Percentiles rank a stretch among this genome's conserved stretches.
phyloP scores from a whole-genome alignment of 441 rosid species.

The Cnidoscolus chayamansa region DNA sequence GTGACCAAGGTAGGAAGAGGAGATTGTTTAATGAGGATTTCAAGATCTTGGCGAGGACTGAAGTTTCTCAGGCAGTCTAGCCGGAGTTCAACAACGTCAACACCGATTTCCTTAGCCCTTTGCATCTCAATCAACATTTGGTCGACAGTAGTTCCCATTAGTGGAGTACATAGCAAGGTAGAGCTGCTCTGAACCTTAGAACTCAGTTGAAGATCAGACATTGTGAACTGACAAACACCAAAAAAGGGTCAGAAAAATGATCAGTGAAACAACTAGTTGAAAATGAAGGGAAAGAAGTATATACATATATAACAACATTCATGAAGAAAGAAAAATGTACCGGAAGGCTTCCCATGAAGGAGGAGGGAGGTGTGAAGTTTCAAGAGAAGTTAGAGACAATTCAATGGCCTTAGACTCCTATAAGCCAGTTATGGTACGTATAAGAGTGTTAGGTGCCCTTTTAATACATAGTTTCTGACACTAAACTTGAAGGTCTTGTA shows the following conservation, averaged over 20 bases:
- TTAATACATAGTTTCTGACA: background rate
- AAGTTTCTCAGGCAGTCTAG: constrained; percentile 54
- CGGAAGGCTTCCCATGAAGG: constrained; percentile 28
- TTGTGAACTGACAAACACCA: constrained; percentile 18
- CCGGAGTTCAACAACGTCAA: constrained; percentile 74
- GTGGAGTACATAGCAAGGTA: constrained; percentile 42
- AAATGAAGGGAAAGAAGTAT: background rate
- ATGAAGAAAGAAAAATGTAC: background rate
- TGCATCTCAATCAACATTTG: constrained; percentile 47
- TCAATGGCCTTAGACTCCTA: background rate
- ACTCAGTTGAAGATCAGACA: constrained; percentile 18
- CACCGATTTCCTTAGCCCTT: constrained; percentile 55
- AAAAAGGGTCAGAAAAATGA: background rate
- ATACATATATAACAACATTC: no score
- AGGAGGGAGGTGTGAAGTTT: background rate
- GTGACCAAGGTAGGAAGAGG: constrained; percentile 56
- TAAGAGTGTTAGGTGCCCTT: background rate
- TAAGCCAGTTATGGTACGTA: background rate
- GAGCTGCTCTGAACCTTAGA: constrained; percentile 22
- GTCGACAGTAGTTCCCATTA: constrained; percentile 49
- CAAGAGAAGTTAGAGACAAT: no score
- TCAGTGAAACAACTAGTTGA: background rate
- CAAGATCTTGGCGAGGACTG: constrained; percentile 46
- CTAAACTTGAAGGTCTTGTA: background rate
- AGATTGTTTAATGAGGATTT: constrained; percentile 38